These are phyloP conservation scores for Trypanosoma platydactyli DNA, from an alignment of 208 protist genomes.

Conservation along the genomic window DNA sequence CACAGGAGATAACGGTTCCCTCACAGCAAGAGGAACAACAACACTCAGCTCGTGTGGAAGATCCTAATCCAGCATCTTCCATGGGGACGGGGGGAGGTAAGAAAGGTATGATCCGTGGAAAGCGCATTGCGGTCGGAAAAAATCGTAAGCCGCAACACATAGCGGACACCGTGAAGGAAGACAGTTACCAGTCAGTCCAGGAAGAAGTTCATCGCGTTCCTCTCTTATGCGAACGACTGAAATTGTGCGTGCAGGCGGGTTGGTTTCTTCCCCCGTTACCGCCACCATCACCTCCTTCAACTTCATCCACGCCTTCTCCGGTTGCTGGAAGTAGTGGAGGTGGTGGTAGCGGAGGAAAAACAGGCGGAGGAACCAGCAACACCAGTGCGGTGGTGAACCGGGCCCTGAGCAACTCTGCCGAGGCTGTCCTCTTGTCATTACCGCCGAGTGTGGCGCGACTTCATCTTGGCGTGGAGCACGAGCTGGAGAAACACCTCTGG, in stretches of 20 bases:
- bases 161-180: conserved; percentile 10
- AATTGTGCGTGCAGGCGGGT: conserved; percentile 47
- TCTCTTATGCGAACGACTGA: conserved; percentile 39
- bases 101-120: background rate
- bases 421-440: conserved; percentile 59
- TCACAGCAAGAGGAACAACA: background rate
- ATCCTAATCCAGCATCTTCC: background rate
- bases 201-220: conserved; percentile 35
- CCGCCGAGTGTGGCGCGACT: conserved; percentile 39
- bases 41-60: too few species aligned
- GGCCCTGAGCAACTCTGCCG: conserved; percentile 46
- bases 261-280: conserved; percentile 47
- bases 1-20: background rate
- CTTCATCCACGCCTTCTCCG: too few species aligned
- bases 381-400: conserved; percentile 34
- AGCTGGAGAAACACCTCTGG: conserved; percentile 71
- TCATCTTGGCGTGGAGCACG: conserved; percentile 65
- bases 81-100: background rate
- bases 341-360: background rate
- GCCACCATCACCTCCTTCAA: too few species aligned
- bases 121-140: background rate
- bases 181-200: conserved; percentile 16
- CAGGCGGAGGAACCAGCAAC: background rate
- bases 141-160: conserved; percentile 3
- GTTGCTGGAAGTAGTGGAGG: background rate